Evolutionary conservation across 2,329 filamentous ascomycete species (phyloP).

Genomic region (Phyllosticta citribraziliensis): DNA sequence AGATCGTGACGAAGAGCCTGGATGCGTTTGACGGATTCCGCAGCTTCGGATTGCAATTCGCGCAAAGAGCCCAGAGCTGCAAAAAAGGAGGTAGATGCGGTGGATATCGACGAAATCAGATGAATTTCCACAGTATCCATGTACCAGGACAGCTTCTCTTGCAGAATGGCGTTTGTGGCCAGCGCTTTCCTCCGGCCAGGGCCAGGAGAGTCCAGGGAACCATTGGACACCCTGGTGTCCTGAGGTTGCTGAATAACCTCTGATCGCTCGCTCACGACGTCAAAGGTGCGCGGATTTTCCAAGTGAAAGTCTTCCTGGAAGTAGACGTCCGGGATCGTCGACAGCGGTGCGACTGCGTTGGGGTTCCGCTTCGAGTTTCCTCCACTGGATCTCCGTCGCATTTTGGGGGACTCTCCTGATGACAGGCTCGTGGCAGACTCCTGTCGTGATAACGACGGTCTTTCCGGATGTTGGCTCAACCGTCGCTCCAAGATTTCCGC

Average conservation of each 20-base stretch:
- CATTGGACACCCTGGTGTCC: slow-evolving; percentile 43
- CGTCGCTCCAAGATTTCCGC: slow-evolving; percentile 38
- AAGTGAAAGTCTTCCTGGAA: slow-evolving; percentile 93
- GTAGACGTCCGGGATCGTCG: slow-evolving; percentile 86
- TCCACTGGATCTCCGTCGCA: slow-evolving; percentile 42
- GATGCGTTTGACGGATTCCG: slow-evolving; percentile 82
- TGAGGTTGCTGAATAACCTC: slow-evolving; percentile 72
- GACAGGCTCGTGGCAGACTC: slow-evolving; percentile 29
- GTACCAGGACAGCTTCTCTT: slow-evolving; percentile 98
- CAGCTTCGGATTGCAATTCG: slow-evolving; percentile 83
- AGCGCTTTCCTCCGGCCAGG: slow-evolving; percentile 63
- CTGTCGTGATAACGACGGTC: slow-evolving; percentile 31
- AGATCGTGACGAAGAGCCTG: slow-evolving; percentile 72
- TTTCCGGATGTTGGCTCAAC: slow-evolving; percentile 25
- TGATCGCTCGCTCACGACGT: slow-evolving; percentile 90
- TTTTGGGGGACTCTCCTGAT: slow-evolving; percentile 38
- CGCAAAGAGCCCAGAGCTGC: slow-evolving; percentile 83
- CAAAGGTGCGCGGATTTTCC: slow-evolving; percentile 92
- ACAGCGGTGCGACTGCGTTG: slow-evolving; percentile 73
- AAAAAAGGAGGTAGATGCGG: slow-evolving; percentile 92
- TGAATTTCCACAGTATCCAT: slow-evolving; percentile 99
- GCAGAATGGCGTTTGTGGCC: slow-evolving; percentile 91
- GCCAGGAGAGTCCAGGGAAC: slow-evolving; percentile 46
- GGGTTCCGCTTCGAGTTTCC: slow-evolving; percentile 46
- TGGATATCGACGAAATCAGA: slow-evolving; percentile 90